Conservation (phyloP, 495 filamentous ascomycete species). For the Aspergillus coremiiformis region DNA sequence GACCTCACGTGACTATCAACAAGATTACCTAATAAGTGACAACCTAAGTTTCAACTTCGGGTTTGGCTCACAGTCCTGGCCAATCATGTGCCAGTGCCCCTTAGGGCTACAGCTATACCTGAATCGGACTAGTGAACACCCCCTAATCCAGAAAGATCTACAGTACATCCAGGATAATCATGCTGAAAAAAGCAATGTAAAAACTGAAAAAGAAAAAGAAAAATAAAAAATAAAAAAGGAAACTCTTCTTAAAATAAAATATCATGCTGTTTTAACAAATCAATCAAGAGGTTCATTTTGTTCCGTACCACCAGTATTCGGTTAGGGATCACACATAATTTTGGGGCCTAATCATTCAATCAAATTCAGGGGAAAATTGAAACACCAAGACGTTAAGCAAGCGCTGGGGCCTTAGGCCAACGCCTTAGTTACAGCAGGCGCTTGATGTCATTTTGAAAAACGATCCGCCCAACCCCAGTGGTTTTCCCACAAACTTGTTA, state of each 20-base stretch:
- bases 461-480: conserved; percentile 12
- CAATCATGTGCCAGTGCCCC: background rate
- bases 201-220: too few species aligned
- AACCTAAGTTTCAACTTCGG: too few species aligned
- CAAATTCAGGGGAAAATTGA: conserved; percentile 1
- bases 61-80: too few species aligned
- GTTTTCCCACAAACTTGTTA: conserved; percentile 14
- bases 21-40: too few species aligned
- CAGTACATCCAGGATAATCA: background rate
- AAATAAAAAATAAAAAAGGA: background rate
- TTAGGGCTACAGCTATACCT: background rate
- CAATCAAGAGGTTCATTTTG: too few species aligned
- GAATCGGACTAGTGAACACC: background rate
- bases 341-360: background rate
- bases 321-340: background rate
- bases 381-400: conserved; percentile 3
- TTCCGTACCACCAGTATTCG: too few species aligned
- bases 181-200: background rate
- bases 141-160: background rate
- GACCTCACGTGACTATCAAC: conserved; percentile 4
- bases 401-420: conserved; percentile 5
- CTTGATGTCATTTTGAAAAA: conserved; percentile 39
- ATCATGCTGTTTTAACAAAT: background rate
- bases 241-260: background rate
- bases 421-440: conserved; percentile 31